Evolutionary conservation across 805 yeast species (phyloP).

Genomic region (Barnettozyma sucrosica): DNA sequence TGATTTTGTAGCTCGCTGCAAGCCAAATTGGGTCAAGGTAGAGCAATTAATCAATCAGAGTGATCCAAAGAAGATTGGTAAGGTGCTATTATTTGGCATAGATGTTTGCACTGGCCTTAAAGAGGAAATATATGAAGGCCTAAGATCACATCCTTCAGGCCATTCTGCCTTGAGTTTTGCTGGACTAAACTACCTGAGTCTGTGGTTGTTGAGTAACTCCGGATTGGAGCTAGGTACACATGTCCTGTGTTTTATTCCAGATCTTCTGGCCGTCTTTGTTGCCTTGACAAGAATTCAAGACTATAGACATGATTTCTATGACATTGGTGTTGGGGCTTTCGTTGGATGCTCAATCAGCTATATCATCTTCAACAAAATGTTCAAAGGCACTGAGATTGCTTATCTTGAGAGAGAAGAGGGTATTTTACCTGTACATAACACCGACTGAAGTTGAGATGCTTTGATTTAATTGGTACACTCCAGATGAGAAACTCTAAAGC

Average conservation of each 20-base stretch:
- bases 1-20: slow-evolving; percentile 81
- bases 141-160: slow-evolving; percentile 77
- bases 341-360: slow-evolving; percentile 43
- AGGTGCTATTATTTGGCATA: slow-evolving; percentile 10
- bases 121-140: slow-evolving; percentile 52
- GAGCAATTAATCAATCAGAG: slow-evolving; percentile 10
- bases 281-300: slow-evolving; percentile 86
- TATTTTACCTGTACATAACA: slow-evolving; percentile 12
- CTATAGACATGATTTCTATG: slow-evolving; percentile 87
- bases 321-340: slow-evolving; percentile 65
- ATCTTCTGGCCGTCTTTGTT: slow-evolving; percentile 64
- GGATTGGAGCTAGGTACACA: slow-evolving; percentile 2
- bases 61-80: slow-evolving; percentile 7
- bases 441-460: background rate
- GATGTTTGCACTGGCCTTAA: slow-evolving; percentile 54
- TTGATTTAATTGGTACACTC: background rate
- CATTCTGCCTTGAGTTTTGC: slow-evolving; percentile 68
- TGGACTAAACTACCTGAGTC: slow-evolving; percentile 52
- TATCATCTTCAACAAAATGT: slow-evolving; percentile 15
- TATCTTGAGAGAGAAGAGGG: slow-evolving; percentile 12
- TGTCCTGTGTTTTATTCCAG: slow-evolving; percentile 39
- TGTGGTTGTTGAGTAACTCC: slow-evolving; percentile 64
- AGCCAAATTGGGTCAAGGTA: slow-evolving; percentile 37
- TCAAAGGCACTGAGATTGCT: slow-evolving; percentile 16
- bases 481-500: background rate